Base-by-base conservation (phyloP, 2,329 filamentous ascomycete species). In the Sphaerulina musiva region DNA sequence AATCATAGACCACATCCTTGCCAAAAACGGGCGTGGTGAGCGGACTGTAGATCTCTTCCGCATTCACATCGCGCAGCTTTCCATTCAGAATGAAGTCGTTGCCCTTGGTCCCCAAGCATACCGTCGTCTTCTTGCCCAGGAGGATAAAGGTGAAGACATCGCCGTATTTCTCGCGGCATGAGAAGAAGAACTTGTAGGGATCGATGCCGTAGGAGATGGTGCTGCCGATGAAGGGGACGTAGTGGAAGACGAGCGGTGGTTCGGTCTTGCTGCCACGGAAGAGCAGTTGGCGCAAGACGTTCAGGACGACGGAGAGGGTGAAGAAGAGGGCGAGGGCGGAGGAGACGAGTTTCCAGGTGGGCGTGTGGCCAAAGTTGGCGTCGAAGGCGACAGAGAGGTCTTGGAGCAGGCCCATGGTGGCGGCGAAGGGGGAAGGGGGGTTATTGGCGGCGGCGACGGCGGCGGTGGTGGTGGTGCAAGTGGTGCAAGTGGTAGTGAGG, bases 171-270 rank as follows among this genome's bases (percentile, higher is more conserved):
- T 80, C 78, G 64, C 84, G 80, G 73, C 83, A 80, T 64, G 78
- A 64, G 55, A 79, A 78, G 76, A 96, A 95, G 80, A 96, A 97
- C 48, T 77, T 78, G 67, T 89, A 91, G 12, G 92, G 92, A 68
- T 97, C 89, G 73, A 96, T 96, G 72, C 92, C 92, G 74, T 97
- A 98, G 43, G 83, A 87, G 65, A 97, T 78, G 56, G 93, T 96
- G 76, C 86, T 96, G 60, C 92, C 92, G 66, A 98, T 79, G 62
- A 95, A 74, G 66, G 82, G 81, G 32, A 85, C 72, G 77, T 75
- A 80, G 70, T 84, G 82, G 70, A 84, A 84, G 46, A 84, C 82
- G 31, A 84, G 64, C 0, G 82, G 82, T 14, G 78, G 78, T 60
- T 78, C 74, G 52, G 90, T 87, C 48, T 51, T 44, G 48, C 86